Evolutionary conservation across 2,329 filamentous ascomycete genomes (phyloP).

Genomic region (Arthroderma sp.): DNA sequence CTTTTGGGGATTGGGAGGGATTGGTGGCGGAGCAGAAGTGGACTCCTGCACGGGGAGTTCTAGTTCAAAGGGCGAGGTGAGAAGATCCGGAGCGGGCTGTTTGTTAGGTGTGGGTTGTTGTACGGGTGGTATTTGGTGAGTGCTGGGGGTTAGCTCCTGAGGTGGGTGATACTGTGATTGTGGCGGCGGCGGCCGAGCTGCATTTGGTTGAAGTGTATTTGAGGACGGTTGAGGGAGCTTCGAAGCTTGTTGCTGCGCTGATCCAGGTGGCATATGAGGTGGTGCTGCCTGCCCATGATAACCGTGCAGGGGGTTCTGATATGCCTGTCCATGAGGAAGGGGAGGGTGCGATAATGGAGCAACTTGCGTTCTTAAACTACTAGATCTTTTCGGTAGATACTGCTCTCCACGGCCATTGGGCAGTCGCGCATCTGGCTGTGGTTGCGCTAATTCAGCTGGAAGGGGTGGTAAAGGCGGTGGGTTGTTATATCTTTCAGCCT

Average conservation of each 20-base stretch:
- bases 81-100: conserved; percentile 39
- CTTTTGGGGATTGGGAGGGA: conserved; percentile 92
- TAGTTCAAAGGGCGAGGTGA: conserved; percentile 50
- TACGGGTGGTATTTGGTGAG: conserved; percentile 8
- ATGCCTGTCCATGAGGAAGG: background rate
- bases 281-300: background rate
- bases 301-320: background rate
- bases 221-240: conserved; percentile 13
- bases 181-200: conserved; percentile 11
- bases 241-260: conserved; percentile 2
- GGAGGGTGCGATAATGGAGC: background rate
- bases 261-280: conserved; percentile 2
- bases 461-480: conserved; percentile 26
- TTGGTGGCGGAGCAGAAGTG: conserved; percentile 55
- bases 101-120: conserved; percentile 15
- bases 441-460: conserved; percentile 14
- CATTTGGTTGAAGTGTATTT: conserved; percentile 6
- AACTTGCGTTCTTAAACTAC: conserved; percentile 12
- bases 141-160: background rate
- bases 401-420: conserved; percentile 7
- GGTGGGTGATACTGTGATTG: conserved; percentile 21
- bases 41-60: conserved; percentile 37
- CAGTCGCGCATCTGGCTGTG: background rate
- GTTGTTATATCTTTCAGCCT: conserved; percentile 17
- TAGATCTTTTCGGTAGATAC: conserved; percentile 18